Evolutionary conservation across 192 early-diverging fungal species (phyloP), one percentile per base, ranked within the genome.

Genomic region (Umbelopsis sp.): DNA sequence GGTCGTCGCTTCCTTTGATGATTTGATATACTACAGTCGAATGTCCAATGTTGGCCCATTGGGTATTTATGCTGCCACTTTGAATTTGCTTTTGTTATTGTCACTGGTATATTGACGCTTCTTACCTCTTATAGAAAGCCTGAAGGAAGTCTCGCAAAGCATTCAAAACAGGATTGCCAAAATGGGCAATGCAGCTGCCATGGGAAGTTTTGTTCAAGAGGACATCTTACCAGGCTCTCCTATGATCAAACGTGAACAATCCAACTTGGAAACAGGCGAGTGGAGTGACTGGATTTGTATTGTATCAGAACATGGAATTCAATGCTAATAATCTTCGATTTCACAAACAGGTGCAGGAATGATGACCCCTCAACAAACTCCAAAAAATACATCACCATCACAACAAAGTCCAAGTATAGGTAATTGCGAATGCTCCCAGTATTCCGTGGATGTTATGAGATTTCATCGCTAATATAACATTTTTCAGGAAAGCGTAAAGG

Each of bases 401-500:
- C 56, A 62, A 62, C 56, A 32, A 62, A 62, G 56, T n/a, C 56
- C 56, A 34, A 62, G 56, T 62, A 62, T 62, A 32, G 56, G 56
- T 62, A 62, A 59, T 6, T 32, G 14, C 56, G 2, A 12, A 62
- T 53, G 26, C 26, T 16, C 17, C 31, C 8, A 38, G 36, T 3
- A 8, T 38, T 38, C 3, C 36, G 8, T 6, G 4, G 3, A 41
- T 41, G 12, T 11, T 11, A 41, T 41, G 38, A 41, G 12, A 5
- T 8, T 41, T 0, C 38, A 1, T 41, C 12, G 38, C 38, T 41
- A 41, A 41, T 11, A 41, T 41, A 41, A 11, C 26, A 1, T 34
- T 29, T 49, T 49, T 34, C 31, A 62, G 56, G 29, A 29, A 62
- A 62, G 26, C 56, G 31, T 62, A 62, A 62, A 62, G 56, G 56